phyloP scores from a whole-genome alignment of 352 stramenopile genomes.

The Pythium aquatile region DNA sequence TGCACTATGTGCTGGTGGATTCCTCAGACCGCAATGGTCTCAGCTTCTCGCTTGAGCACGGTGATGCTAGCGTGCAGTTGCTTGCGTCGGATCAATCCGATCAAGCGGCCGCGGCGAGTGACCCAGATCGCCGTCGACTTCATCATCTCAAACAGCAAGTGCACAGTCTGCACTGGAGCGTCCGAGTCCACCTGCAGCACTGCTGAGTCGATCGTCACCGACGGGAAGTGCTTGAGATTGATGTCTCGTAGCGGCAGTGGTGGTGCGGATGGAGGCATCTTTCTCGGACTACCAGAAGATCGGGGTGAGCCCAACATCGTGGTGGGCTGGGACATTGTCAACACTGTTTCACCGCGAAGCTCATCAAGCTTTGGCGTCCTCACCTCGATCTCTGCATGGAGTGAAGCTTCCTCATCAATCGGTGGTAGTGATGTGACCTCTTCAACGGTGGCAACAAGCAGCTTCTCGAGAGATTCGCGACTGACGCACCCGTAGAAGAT shows the following conservation, averaged over 20 bases:
- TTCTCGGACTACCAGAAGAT: neutral
- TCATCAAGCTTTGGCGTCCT: neutral
- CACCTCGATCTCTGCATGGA: neutral
- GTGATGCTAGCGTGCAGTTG: conserved; percentile 41
- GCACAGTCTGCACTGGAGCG: conserved; percentile 54
- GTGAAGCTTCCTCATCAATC: conserved; percentile 8
- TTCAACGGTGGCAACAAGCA: conserved; percentile 18
- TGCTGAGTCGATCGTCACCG: conserved; percentile 40
- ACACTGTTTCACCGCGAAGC: neutral
- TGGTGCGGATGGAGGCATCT: neutral
- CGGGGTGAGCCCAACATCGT: neutral
- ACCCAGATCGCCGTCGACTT: conserved; percentile 35
- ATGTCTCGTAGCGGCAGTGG: conserved; percentile 11
- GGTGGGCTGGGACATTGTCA: neutral
- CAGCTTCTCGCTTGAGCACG: conserved; percentile 28
- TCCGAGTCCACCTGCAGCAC: conserved; percentile 56
- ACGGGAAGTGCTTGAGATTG: conserved; percentile 28
- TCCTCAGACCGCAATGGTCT: conserved; percentile 21
- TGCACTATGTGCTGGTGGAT: neutral
- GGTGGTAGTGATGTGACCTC: conserved; percentile 9
- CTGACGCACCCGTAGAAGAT: conserved; percentile 50
- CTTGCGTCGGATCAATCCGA: conserved; percentile 51
- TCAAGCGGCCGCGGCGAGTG: conserved; percentile 42
- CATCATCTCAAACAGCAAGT: conserved; percentile 76
- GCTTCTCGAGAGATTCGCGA: conserved; percentile 24